phyloP scores from a whole-genome alignment of 495 filamentous ascomycete genomes.

The Neurospora discreta region DNA sequence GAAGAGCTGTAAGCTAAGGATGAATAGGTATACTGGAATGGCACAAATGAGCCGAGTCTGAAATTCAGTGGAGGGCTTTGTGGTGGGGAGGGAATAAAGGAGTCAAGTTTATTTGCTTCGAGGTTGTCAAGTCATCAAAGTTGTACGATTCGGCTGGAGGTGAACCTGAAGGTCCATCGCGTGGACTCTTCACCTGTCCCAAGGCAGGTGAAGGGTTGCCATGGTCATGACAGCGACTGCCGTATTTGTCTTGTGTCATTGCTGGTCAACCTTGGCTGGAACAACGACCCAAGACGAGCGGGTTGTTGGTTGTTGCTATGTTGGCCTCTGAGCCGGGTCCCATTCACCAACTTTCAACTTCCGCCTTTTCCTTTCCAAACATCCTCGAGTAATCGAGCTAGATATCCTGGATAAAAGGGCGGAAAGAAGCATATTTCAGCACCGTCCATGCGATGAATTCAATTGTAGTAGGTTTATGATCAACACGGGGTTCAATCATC shows the following conservation, averaged over 20 bases:
- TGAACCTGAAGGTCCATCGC: too few species aligned
- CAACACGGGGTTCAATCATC: neutral
- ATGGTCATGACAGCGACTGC: neutral
- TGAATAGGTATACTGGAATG: neutral
- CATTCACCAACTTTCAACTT: neutral
- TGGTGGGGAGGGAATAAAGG: neutral
- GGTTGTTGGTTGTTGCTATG: neutral
- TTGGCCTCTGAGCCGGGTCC: neutral
- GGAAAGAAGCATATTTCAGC: neutral
- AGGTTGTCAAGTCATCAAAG: too few species aligned
- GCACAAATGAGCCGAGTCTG: neutral
- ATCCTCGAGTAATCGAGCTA: neutral
- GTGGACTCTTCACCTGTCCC: too few species aligned
- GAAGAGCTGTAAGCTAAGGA: neutral
- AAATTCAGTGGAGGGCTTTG: neutral
- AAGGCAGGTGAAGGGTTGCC: neutral
- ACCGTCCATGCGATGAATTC: too few species aligned
- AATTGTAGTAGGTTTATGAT: neutral
- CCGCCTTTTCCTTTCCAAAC: neutral
- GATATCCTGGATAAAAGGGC: neutral
- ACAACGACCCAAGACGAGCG: neutral
- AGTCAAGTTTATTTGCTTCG: neutral
- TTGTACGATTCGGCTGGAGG: too few species aligned
- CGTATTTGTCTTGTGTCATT: neutral
- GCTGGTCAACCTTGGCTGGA: neutral